Evolutionary conservation across 805 yeast species (phyloP).

Genomic region (Candida arabinofermentans): DNA sequence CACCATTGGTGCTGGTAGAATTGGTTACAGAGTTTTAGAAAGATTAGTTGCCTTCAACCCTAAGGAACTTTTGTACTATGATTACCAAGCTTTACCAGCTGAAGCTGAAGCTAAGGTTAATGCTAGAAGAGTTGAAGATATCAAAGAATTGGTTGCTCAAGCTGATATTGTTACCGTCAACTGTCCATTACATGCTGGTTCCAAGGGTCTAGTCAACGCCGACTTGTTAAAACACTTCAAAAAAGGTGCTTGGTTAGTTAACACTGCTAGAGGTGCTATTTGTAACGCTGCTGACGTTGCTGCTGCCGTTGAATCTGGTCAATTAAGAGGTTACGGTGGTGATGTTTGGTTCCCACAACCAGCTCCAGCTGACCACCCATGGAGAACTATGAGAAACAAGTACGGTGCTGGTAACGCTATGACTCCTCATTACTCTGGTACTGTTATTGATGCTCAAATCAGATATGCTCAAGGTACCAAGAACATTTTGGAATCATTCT

Average conservation of each 20-base stretch:
- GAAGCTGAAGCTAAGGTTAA: constrained; percentile 56
- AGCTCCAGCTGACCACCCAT: constrained; percentile 71
- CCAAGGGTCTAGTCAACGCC: constrained; percentile 65
- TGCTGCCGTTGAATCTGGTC: constrained; percentile 65
- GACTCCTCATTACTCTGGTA: constrained; percentile 81
- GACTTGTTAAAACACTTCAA: constrained; percentile 64
- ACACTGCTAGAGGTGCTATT: constrained; percentile 83
- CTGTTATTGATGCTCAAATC: constrained; percentile 74
- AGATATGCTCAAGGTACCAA: constrained; percentile 70
- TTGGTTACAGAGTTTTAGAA: constrained; percentile 72
- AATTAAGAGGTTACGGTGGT: constrained; percentile 76
- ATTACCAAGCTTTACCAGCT: constrained; percentile 63
- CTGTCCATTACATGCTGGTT: constrained; percentile 70
- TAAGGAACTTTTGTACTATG: constrained; percentile 67
- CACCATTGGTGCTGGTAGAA: constrained; percentile 82
- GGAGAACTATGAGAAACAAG: constrained; percentile 66
- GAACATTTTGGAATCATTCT: constrained; percentile 59
- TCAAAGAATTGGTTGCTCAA: constrained; percentile 62
- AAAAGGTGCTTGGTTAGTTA: constrained; percentile 68
- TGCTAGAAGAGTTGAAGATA: constrained; percentile 52
- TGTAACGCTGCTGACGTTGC: constrained; percentile 71
- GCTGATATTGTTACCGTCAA: constrained; percentile 75
- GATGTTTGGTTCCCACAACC: constrained; percentile 89
- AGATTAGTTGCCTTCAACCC: constrained; percentile 71
- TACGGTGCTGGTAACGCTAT: constrained; percentile 77